Conservation (phyloP, 2,329 filamentous ascomycete species). For the Ceratocystis alfenasii region DNA sequence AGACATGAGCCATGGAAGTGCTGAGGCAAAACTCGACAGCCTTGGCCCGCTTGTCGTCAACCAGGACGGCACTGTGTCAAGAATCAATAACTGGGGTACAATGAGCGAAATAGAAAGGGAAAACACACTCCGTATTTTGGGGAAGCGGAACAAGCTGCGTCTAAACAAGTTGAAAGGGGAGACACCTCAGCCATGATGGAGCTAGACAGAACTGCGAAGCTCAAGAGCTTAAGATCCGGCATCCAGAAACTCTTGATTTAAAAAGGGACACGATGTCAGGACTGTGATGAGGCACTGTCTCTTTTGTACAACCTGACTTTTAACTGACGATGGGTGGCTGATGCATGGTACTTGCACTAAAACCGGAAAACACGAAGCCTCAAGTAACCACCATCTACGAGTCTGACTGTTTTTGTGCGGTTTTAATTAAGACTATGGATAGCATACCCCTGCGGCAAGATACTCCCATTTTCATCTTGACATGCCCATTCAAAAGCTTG, state of each 20-base stretch:
- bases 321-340: not conserved
- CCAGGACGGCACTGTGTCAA: constrained; percentile 55
- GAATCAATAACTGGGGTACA: constrained; percentile 60
- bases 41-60: constrained; percentile 66
- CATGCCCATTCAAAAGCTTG: not conserved
- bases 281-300: not conserved
- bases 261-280: not conserved
- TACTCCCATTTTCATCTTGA: not conserved
- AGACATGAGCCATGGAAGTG: constrained; percentile 28
- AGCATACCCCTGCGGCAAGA: not conserved
- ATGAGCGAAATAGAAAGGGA: constrained; percentile 58
- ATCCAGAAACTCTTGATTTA: not conserved
- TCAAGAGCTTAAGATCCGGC: not conserved
- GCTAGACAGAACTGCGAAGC: no score
- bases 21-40: constrained; percentile 48
- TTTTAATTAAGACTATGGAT: not conserved
- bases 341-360: not conserved
- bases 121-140: constrained; percentile 55
- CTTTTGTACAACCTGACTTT: not conserved
- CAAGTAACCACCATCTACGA: not conserved
- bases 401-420: not conserved
- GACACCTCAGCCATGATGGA: not conserved
- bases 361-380: not conserved
- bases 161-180: constrained; percentile 38
- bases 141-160: constrained; percentile 55